A percentile compares a stretch with the other conserved stretches of the same genome.
phyloP scores from a whole-genome alignment of 495 filamentous ascomycete species.

The Penicillium cinerascens region DNA sequence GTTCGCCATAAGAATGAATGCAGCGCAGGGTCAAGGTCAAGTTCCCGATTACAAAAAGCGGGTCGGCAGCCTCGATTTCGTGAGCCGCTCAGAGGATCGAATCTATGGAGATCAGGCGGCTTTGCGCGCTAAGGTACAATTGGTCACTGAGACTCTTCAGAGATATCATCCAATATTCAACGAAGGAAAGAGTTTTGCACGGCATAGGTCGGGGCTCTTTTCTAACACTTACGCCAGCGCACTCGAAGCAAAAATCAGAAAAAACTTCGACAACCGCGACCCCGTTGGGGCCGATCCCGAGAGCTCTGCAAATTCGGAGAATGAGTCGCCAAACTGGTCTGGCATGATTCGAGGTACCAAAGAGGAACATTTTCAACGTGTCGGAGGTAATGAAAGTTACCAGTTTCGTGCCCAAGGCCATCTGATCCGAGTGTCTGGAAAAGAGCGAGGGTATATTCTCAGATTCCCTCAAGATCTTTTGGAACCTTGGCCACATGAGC shows the following conservation, averaged over 20 bases:
- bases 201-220: not conserved
- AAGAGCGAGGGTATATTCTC: not conserved
- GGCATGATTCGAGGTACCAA: conserved; percentile 1
- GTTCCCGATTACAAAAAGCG: too few relatives aligned
- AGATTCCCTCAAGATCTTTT: not conserved
- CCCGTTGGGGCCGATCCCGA: not conserved
- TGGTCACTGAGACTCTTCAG: not conserved
- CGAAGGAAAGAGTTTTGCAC: not conserved
- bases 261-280: not conserved
- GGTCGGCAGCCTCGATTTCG: too few relatives aligned
- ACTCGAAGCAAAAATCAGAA: conserved; percentile 2
- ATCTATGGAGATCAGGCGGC: too few relatives aligned
- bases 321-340: not conserved
- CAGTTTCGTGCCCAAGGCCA: not conserved
- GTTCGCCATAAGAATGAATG: too few relatives aligned
- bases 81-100: too few relatives aligned
- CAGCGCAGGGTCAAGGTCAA: too few relatives aligned
- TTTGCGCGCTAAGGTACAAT: too few relatives aligned
- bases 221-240: not conserved
- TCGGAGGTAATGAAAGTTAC: not conserved
- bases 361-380: not conserved
- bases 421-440: not conserved
- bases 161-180: not conserved
- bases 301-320: not conserved
- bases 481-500: not conserved